These are phyloP conservation scores for Sugiyamaella americana DNA, from an alignment of 805 yeast species.

Conservation along the genomic window DNA sequence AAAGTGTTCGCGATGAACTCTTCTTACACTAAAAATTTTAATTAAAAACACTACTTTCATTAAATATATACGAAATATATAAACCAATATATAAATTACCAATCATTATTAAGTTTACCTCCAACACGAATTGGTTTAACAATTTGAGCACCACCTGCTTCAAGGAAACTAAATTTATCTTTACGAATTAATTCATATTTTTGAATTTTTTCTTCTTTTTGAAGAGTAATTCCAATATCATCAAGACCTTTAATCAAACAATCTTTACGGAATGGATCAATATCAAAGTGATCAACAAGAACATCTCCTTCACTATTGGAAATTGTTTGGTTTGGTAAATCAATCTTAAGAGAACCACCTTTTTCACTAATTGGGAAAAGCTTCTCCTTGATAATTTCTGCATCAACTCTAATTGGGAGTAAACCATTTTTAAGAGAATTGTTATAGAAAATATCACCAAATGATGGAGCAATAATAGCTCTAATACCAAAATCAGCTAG, in stretches of 20 bases:
- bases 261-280: constrained; percentile 90
- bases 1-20: no score
- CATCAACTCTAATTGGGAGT: constrained; percentile 86
- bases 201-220: constrained; percentile 71
- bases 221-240: constrained; percentile 92
- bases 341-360: constrained; percentile 68
- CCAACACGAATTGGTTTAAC: constrained; percentile 42
- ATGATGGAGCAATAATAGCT: constrained; percentile 94
- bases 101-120: constrained; percentile 14
- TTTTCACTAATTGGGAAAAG: constrained; percentile 74
- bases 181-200: constrained; percentile 74
- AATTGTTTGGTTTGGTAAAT: constrained; percentile 82
- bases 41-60: no score
- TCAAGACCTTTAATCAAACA: constrained; percentile 92
- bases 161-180: constrained; percentile 82
- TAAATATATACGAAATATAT: no score
- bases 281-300: constrained; percentile 74
- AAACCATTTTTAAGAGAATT: constrained; percentile 95
- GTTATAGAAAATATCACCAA: constrained; percentile 96
- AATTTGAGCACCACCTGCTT: constrained; percentile 63
- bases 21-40: no score
- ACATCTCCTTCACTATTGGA: constrained; percentile 60
- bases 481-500: constrained; percentile 94
- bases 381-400: constrained; percentile 62
- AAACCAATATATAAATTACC: constrained; percentile 11